Conservation (phyloP, 257 asterid genomes). For the Jasminum sambac region DNA sequence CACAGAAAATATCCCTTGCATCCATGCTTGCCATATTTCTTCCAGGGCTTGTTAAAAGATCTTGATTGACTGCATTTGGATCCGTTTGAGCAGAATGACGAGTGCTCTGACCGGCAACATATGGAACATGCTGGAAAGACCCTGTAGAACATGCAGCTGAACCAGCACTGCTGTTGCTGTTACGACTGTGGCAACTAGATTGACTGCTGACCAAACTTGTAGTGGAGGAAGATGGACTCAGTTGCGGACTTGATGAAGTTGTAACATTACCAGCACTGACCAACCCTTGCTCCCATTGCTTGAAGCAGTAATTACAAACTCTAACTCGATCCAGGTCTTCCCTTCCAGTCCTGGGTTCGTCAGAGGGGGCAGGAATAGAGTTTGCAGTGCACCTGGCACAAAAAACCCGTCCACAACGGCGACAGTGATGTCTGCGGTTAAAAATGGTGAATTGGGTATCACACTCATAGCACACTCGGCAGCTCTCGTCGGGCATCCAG, state of each 20-base stretch:
- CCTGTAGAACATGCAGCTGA: slow-evolving; percentile 63
- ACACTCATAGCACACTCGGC: slow-evolving; percentile 80
- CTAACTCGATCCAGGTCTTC: slow-evolving; percentile 65
- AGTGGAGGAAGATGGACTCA: slow-evolving; percentile 61
- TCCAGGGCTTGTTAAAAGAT: slow-evolving; percentile 34
- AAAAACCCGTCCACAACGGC: slow-evolving; percentile 71
- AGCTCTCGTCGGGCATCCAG: slow-evolving; percentile 89
- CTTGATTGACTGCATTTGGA: slow-evolving; percentile 36
- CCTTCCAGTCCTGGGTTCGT: slow-evolving; percentile 41
- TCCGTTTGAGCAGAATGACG: slow-evolving; percentile 44
- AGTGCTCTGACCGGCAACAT: slow-evolving; percentile 43
- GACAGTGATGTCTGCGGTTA: slow-evolving; percentile 78
- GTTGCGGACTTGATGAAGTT: slow-evolving; percentile 43
- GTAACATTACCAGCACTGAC: slow-evolving; percentile 37
- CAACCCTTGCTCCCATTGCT: slow-evolving; percentile 58
- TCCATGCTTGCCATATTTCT: slow-evolving; percentile 40
- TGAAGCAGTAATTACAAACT: slow-evolving; percentile 74
- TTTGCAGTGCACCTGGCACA: slow-evolving; percentile 68
- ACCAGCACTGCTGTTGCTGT: slow-evolving; percentile 67
- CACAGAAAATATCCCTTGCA: slow-evolving; percentile 39
- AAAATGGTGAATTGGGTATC: slow-evolving; percentile 65
- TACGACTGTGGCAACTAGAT: slow-evolving; percentile 53
- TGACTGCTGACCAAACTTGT: slow-evolving; percentile 66
- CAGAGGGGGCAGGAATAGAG: slow-evolving; percentile 51
- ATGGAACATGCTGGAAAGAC: slow-evolving; percentile 67